These are phyloP conservation scores for Emericellopsis terricola DNA, from an alignment of 495 filamentous ascomycete species.

Conservation along the genomic window DNA sequence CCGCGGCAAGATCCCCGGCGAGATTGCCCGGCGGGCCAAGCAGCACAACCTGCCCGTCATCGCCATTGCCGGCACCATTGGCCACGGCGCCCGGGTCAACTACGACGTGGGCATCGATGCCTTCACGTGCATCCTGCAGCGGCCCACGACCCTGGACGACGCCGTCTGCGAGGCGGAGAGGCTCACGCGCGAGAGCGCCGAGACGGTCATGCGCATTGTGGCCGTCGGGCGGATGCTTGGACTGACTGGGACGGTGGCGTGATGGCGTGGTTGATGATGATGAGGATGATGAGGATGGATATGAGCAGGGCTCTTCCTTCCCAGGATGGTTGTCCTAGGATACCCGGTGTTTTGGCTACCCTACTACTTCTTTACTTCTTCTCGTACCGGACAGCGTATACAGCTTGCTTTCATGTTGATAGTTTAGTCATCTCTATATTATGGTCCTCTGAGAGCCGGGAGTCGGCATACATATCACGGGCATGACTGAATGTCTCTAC, in stretches of 20 bases:
- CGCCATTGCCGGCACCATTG: neutral
- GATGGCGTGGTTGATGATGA: too few relatives aligned
- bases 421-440: too few relatives aligned
- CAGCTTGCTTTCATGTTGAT: too few relatives aligned
- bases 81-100: neutral
- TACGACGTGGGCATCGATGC: neutral
- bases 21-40: neutral
- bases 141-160: neutral
- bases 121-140: neutral
- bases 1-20: neutral
- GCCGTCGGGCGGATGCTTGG: neutral
- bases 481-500: too few relatives aligned
- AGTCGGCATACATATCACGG: too few relatives aligned
- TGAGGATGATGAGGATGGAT: too few relatives aligned
- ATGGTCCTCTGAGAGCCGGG: too few relatives aligned
- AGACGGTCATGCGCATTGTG: neutral
- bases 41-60: neutral
- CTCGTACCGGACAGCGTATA: too few relatives aligned
- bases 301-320: too few relatives aligned
- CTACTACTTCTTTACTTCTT: too few relatives aligned
- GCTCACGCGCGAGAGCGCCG: neutral
- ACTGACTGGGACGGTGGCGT: neutral
- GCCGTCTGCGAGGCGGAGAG: neutral
- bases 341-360: too few relatives aligned
- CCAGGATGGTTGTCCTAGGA: too few relatives aligned